A percentile compares a stretch with the other conserved stretches of the same genome.
These are phyloP conservation scores for Phytopythium kandeliae DNA, from an alignment of 352 stramenopile species.

Conservation along the genomic window DNA sequence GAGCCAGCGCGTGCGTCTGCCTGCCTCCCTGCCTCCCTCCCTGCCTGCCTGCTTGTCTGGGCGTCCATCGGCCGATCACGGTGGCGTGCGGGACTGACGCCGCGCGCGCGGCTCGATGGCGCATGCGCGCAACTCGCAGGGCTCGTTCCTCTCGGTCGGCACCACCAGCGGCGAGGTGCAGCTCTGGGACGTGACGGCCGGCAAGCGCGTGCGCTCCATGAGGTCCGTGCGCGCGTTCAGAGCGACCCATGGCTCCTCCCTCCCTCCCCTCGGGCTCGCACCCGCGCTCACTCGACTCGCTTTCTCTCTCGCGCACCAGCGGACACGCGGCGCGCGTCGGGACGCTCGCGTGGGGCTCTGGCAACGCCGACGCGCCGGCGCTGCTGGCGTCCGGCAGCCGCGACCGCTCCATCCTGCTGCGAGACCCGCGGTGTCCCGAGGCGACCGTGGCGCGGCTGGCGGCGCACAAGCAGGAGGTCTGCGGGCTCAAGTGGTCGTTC, in stretches of 20 bases:
- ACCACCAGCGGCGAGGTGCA: conserved; percentile 94
- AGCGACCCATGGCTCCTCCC: no score
- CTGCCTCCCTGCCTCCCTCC: no score
- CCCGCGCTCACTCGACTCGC: conserved; percentile 1
- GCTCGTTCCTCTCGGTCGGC: conserved; percentile 90
- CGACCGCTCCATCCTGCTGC: conserved; percentile 91
- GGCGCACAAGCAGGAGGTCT: conserved; percentile 89
- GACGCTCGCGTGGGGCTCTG: conserved; percentile 89
- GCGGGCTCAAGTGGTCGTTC: conserved; percentile 96
- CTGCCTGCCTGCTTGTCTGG: no score
- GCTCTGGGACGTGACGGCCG: conserved; percentile 91
- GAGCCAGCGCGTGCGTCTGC: conserved; percentile 78
- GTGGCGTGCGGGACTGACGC: no score
- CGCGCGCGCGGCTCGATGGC: conserved; percentile 30
- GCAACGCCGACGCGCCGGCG: conserved; percentile 3
- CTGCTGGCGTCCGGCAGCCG: conserved; percentile 92
- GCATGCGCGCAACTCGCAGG: no score
- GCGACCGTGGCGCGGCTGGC: conserved; percentile 49
- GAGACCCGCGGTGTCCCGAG: conserved; percentile 82
- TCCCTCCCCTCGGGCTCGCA: not conserved
- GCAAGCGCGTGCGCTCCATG: conserved; percentile 90
- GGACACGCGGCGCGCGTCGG: conserved; percentile 92
- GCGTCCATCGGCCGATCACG: no score
- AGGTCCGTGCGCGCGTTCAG: conserved; percentile 39
- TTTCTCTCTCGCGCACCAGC: conserved; percentile 17